Evolutionary conservation across 1,284 basidiomycete genomes (phyloP), one percentile per base, ranked within the genome.

Genomic region (Naganishia liquefaciens): DNA sequence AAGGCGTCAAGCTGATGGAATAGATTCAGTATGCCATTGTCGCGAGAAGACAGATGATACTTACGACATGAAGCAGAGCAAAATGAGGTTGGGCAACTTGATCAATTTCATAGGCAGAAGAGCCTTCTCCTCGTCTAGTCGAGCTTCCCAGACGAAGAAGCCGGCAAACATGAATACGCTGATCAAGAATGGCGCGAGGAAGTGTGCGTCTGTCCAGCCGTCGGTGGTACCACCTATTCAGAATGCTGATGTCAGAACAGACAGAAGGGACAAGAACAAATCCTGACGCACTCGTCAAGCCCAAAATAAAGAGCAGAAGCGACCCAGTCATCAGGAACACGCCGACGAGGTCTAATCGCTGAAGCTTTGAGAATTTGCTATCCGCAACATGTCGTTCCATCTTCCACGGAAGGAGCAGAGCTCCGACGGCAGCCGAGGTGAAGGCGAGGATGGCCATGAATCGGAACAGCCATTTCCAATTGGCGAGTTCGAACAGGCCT

Each of bases 61-160:
- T 51, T 33, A 65, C 60, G 67, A 64, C 40, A 61, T 53, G 53
- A 65, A 58, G 39, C 55, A 60, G 23, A 62, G 50, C 23, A 65
- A 25, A 13, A 62, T 28, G 30, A 68, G 42, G 53, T 68, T 68
- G 21, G 63, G 63, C 10, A 65, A 27, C 49, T 61, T 65, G 37
- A 64, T 27, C 11, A 64, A 23, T n/a, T 46, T 52, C 52, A 63
- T 63, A 2, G 67, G 64, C 28, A 68, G 46, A 7, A 68, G 39
- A 2, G 67, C 67, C 43, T 58, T 57, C 33, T 65, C 67, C 27
- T 62, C 58, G 50, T 55, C 54, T 5, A 66, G 58, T 6, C 23
- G 27, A 3, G 33, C 67, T 67, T 68, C 67, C 73, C 73, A 78
- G 44, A 74, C 61, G 73, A 77, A 78, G 68, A 79, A 79, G 7